These are phyloP conservation scores for Rhynchosporium agropyri DNA, from an alignment of 2,329 filamentous ascomycete species.

Conservation along the genomic window DNA sequence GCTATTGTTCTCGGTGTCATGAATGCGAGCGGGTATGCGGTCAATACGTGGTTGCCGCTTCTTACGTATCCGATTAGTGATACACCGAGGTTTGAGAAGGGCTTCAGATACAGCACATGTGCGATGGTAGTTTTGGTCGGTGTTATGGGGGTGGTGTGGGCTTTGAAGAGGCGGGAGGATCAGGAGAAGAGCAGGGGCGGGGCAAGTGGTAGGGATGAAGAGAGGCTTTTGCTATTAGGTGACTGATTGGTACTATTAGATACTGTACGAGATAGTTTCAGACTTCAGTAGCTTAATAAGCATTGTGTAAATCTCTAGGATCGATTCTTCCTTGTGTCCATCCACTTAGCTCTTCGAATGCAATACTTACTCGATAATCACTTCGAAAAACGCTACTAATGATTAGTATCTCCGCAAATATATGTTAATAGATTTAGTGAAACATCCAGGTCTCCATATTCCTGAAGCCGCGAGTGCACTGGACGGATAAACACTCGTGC, in stretches of 20 bases:
- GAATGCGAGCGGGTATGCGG: constrained; percentile 49
- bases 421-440: too few relatives aligned
- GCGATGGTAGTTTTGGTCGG: constrained; percentile 32
- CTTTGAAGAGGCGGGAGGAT: background rate
- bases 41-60: constrained; percentile 50
- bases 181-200: background rate
- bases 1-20: constrained; percentile 54
- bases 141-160: background rate
- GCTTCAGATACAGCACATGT: constrained; percentile 44
- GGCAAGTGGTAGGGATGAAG: background rate
- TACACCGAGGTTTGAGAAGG: constrained; percentile 47
- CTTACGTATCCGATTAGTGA: constrained; percentile 41
- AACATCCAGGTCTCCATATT: too few relatives aligned
- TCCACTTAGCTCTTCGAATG: too few relatives aligned
- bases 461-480: too few relatives aligned
- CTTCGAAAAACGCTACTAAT: too few relatives aligned
- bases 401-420: too few relatives aligned
- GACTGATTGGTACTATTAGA: background rate
- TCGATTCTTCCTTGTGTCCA: too few relatives aligned
- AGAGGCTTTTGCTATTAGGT: background rate
- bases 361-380: too few relatives aligned
- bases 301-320: too few relatives aligned
- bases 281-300: too few relatives aligned
- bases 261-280: background rate
- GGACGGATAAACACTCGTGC: too few relatives aligned